A percentile compares a stretch with the other conserved stretches of the same genome.
phyloP scores from a whole-genome alignment of 257 asterid species.

The Penstemon eatonii region DNA sequence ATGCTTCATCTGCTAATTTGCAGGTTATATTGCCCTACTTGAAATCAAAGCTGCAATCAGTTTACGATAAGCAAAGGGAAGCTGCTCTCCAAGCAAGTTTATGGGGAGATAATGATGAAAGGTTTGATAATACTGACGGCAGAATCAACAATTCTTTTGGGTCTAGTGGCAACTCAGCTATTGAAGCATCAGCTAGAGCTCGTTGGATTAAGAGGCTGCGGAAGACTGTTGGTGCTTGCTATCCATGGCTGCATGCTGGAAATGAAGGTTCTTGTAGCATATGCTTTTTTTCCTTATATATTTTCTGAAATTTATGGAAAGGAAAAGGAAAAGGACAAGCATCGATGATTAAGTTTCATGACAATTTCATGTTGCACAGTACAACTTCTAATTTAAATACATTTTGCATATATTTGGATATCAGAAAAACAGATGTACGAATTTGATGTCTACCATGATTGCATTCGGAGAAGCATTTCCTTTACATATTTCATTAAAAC shows the following conservation, averaged over 20 bases:
- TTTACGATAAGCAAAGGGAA: conserved; percentile 88
- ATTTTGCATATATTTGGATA: too few species aligned
- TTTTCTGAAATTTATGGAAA: conserved; percentile 6
- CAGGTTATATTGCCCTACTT: conserved; percentile 88
- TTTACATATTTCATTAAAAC: too few species aligned
- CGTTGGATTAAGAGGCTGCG: conserved; percentile 52
- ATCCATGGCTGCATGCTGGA: conserved; percentile 99
- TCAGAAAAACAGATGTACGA: too few species aligned
- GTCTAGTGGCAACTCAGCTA: conserved; percentile 45
- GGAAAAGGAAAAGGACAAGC: conserved; percentile 1
- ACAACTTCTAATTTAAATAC: too few species aligned
- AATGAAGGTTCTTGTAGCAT: conserved; percentile 64
- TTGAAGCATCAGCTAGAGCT: conserved; percentile 54
- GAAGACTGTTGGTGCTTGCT: conserved; percentile 72
- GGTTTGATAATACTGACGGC: conserved; percentile 50
- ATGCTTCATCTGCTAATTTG: conserved; percentile 28
- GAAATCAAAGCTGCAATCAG: conserved; percentile 79
- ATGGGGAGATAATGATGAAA: conserved; percentile 85
- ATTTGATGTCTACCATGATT: too few species aligned
- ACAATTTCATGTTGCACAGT: not conserved
- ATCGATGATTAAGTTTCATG: not conserved
- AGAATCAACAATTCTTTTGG: conserved; percentile 41
- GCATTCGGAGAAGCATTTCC: too few species aligned
- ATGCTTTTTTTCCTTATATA: conserved; percentile 13
- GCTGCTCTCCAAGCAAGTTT: conserved; percentile 92